phyloP scores from a whole-genome alignment of 106 monocot species.

The Narthecium ossifragum region DNA sequence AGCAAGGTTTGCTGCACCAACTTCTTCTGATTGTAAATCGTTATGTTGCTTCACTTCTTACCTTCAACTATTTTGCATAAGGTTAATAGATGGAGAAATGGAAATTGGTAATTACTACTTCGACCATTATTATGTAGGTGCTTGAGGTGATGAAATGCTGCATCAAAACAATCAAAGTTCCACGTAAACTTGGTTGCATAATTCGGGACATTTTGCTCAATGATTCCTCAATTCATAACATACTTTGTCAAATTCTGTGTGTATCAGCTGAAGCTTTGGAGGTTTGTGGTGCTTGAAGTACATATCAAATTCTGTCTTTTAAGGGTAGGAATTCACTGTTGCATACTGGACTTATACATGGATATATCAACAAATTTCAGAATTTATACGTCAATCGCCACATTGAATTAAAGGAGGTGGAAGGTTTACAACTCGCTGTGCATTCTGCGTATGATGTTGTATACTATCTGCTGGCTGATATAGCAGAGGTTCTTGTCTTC shows the following conservation, averaged over 20 bases:
- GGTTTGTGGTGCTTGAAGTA: conserved; percentile 24
- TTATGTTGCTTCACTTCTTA: too few species aligned
- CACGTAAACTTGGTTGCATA: conserved; percentile 26
- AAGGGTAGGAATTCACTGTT: background rate
- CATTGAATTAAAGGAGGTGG: conserved; percentile 57
- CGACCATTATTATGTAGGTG: conserved; percentile 28
- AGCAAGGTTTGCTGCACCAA: too few species aligned
- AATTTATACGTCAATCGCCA: conserved; percentile 23
- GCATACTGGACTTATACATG: background rate
- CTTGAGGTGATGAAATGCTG: conserved; percentile 70
- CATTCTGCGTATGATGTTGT: conserved; percentile 57
- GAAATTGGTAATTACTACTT: too few species aligned
- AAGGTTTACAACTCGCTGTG: conserved; percentile 46
- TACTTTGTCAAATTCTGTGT: conserved; percentile 51
- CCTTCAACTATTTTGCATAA: too few species aligned
- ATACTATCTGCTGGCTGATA: conserved; percentile 28
- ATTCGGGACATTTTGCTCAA: conserved; percentile 52
- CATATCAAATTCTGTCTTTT: background rate
- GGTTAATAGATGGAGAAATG: too few species aligned
- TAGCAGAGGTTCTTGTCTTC: conserved; percentile 81
- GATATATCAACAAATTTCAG: conserved; percentile 23
- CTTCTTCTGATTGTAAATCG: too few species aligned
- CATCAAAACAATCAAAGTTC: conserved; percentile 18
- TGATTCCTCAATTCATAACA: conserved; percentile 64
- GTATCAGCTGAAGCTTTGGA: conserved; percentile 41